Evolutionary conservation across 176 grass and related monocot species (phyloP).

Genomic region (Oryza officinalis): DNA sequence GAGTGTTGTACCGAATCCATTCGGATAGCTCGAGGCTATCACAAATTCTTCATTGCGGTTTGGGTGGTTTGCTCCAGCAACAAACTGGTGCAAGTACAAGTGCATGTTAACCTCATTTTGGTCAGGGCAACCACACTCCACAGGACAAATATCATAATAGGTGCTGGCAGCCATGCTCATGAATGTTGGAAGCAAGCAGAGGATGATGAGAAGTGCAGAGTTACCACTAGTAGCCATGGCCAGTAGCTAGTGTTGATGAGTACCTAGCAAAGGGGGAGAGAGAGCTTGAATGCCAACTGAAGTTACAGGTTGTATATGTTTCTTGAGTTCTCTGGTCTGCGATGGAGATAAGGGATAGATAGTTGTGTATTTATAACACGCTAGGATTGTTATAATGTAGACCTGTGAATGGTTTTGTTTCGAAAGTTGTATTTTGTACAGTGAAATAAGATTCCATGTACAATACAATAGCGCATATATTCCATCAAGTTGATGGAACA

Average conservation of each 20-base stretch:
- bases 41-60: background rate
- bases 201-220: background rate
- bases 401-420: too few relatives aligned
- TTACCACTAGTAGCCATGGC: background rate
- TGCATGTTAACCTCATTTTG: background rate
- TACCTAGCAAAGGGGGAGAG: background rate
- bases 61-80: background rate
- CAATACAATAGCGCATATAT: too few relatives aligned
- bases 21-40: background rate
- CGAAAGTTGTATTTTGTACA: too few relatives aligned
- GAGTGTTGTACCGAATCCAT: background rate
- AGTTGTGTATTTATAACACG: too few relatives aligned
- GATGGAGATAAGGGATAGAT: too few relatives aligned
- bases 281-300: too few relatives aligned
- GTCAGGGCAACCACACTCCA: background rate
- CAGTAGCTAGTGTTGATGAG: background rate
- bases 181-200: background rate
- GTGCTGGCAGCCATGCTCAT: background rate
- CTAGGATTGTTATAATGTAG: too few relatives aligned
- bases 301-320: background rate
- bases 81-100: slow-evolving; percentile 7
- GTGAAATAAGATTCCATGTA: too few relatives aligned
- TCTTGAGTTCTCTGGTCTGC: too few relatives aligned
- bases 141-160: too few relatives aligned
- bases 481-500: too few relatives aligned